Evolutionary conservation across 75 land plant genomes (phyloP).

Genomic region (Cupressus sempervirens): DNA sequence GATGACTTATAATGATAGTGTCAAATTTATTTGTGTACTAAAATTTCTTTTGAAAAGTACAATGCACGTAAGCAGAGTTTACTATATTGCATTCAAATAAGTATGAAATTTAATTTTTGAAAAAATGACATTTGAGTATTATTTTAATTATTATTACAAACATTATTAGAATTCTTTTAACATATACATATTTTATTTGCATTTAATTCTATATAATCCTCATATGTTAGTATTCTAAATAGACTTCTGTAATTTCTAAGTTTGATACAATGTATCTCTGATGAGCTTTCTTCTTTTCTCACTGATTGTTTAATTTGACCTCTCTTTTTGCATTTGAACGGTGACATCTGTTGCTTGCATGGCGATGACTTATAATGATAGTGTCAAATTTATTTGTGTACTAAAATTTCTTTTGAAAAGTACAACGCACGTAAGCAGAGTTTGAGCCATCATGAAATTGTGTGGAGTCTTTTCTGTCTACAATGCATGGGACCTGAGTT

Average conservation of each 20-base stretch:
- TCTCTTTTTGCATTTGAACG: neutral
- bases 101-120: too few relatives aligned
- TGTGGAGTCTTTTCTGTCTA: neutral
- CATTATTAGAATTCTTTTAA: too few relatives aligned
- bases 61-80: neutral
- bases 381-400: neutral
- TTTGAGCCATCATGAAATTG: neutral
- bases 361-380: neutral
- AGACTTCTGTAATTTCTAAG: too few relatives aligned
- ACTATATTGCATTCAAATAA: too few relatives aligned
- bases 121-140: too few relatives aligned
- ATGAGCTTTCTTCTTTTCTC: neutral
- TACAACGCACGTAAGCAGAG: neutral
- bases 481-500: neutral
- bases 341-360: neutral
- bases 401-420: neutral
- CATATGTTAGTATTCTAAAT: too few relatives aligned
- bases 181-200: too few relatives aligned
- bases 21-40: neutral
- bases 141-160: too few relatives aligned
- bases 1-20: neutral
- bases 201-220: neutral
- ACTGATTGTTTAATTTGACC: neutral
- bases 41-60: neutral
- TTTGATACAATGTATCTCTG: neutral